Conservation (phyloP, 441 rosid genomes). For the Codiaeum variegatum region DNA sequence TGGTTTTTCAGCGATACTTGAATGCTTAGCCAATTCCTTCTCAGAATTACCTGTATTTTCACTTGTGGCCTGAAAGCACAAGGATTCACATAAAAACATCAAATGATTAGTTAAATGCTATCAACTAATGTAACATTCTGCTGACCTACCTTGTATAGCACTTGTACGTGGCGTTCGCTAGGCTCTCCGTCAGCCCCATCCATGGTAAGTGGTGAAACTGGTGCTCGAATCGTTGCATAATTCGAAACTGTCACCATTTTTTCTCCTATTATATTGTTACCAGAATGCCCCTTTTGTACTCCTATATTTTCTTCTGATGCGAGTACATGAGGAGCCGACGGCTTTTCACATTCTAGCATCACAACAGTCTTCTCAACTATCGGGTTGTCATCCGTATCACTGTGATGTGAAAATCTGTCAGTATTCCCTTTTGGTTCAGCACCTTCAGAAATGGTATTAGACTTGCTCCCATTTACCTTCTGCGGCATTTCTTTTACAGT, state of each 20-base stretch:
- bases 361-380: conserved; percentile 79
- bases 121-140: too few species aligned
- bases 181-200: conserved; percentile 37
- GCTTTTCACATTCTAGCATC: conserved; percentile 64
- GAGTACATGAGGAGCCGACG: conserved; percentile 31
- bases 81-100: conserved; percentile 17
- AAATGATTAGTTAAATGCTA: conserved; percentile 12
- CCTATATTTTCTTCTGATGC: conserved; percentile 34
- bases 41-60: conserved; percentile 34
- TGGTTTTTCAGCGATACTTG: conserved; percentile 48
- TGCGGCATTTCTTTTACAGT: conserved; percentile 33
- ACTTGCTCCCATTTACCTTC: conserved; percentile 33
- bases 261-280: conserved; percentile 22
- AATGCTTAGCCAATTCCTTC: conserved; percentile 40
- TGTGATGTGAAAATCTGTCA: conserved; percentile 35
- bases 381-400: conserved; percentile 55
- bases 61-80: conserved; percentile 48
- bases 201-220: conserved; percentile 28
- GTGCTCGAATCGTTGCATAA: conserved; percentile 36
- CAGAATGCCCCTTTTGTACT: conserved; percentile 27
- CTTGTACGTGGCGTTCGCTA: conserved; percentile 25
- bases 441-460: conserved; percentile 33
- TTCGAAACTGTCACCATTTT: conserved; percentile 33
- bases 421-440: conserved; percentile 32
- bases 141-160: conserved; percentile 44